These are phyloP conservation scores for Macaranga tanarius DNA, from an alignment of 441 rosid species.

Conservation along the genomic window DNA sequence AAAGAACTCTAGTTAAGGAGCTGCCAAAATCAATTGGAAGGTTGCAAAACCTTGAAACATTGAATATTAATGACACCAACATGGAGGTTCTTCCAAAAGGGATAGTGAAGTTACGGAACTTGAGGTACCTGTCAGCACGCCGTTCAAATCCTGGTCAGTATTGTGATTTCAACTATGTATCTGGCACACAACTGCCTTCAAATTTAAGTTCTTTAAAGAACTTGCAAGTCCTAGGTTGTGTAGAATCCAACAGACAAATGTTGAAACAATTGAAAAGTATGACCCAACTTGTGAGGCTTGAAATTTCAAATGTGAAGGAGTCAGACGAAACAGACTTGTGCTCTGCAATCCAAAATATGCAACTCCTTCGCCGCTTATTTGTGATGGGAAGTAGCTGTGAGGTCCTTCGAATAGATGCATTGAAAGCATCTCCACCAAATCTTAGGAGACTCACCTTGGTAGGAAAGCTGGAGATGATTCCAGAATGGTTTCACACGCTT, in stretches of 20 bases:
- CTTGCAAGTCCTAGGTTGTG: constrained; percentile 9
- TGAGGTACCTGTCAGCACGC: neutral
- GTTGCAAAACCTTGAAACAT: constrained; percentile 32
- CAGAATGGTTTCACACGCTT: neutral
- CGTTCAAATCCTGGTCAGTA: neutral
- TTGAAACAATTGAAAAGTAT: neutral
- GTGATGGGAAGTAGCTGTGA: neutral
- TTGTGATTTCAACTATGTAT: neutral
- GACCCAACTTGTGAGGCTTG: constrained; percentile 12
- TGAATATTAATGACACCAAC: constrained; percentile 24
- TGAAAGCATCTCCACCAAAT: neutral
- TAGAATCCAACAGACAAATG: neutral
- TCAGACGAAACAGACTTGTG: neutral
- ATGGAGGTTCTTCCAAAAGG: constrained; percentile 5
- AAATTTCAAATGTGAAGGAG: neutral
- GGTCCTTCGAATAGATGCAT: neutral
- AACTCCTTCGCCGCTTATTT: constrained; percentile 11
- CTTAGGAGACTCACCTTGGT: neutral
- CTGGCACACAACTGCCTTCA: neutral
- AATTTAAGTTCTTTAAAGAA: constrained; percentile 2
- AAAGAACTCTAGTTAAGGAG: constrained; percentile 29
- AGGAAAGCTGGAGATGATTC: neutral
- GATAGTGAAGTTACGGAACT: neutral
- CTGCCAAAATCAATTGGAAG: constrained; percentile 37
- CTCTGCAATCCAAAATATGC: constrained; percentile 9